Evolutionary conservation across 805 yeast genomes (phyloP).

Genomic region (Starmerella bombicola): DNA sequence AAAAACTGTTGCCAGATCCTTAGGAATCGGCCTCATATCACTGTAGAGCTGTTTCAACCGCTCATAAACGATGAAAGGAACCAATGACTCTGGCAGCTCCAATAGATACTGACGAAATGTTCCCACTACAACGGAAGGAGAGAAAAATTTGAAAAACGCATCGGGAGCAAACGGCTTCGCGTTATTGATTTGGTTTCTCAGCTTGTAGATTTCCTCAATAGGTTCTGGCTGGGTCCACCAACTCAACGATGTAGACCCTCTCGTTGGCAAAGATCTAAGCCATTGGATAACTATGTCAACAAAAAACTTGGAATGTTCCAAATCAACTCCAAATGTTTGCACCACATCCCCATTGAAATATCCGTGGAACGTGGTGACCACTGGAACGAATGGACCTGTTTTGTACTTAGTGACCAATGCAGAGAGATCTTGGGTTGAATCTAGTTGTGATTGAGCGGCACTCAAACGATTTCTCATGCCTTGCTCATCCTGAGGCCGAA

Average conservation of each 20-base stretch:
- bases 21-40: slow-evolving; percentile 9
- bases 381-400: slow-evolving; percentile 64
- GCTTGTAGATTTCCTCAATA: slow-evolving; percentile 43
- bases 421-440: slow-evolving; percentile 51
- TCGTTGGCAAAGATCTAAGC: slow-evolving; percentile 22
- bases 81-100: slow-evolving; percentile 63
- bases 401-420: slow-evolving; percentile 47
- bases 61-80: slow-evolving; percentile 52
- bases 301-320: slow-evolving; percentile 51
- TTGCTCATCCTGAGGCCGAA: slow-evolving; percentile 39
- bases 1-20: slow-evolving; percentile 19
- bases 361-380: slow-evolving; percentile 56
- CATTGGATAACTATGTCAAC: slow-evolving; percentile 48
- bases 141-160: slow-evolving; percentile 32
- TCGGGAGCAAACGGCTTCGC: slow-evolving; percentile 26
- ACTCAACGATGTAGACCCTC: background rate
- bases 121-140: slow-evolving; percentile 43
- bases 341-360: slow-evolving; percentile 47
- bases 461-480: slow-evolving; percentile 37
- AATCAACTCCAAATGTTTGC: slow-evolving; percentile 71
- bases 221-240: slow-evolving; percentile 49
- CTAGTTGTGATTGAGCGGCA: slow-evolving; percentile 47
- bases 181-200: slow-evolving; percentile 36
- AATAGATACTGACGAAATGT: slow-evolving; percentile 52
- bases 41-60: slow-evolving; percentile 42